Evolutionary conservation across 495 filamentous ascomycete genomes (phyloP), one percentile per base, ranked within the genome.

Genomic region (Chaetomium cochliodes): DNA sequence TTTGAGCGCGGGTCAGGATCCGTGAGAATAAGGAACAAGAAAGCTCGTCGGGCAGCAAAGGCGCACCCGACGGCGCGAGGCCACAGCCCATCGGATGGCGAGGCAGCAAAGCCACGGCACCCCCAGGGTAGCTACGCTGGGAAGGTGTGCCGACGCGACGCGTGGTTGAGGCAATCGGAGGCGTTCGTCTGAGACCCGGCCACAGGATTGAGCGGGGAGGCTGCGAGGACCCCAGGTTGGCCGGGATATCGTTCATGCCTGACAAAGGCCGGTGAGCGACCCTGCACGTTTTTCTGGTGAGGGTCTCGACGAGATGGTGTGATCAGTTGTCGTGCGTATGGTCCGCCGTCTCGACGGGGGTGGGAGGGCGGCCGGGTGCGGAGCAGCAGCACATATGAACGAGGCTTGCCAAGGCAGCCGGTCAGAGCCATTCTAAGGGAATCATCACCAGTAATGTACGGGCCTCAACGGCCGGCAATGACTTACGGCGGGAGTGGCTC

Each of bases 31-130:
- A 49, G 42, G 28, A 30, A 42, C 37, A 20, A 33, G 18, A 20
- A 20, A 51, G 28, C 25, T 63, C 42, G 65, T 71, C 65, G 64
- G 69, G 69, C 69, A 71, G 58, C 69, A 65, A 71, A 58, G 30
- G 52, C 42, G 39, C 57, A 63, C 46, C 59, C 64, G 54, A 67
- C 42, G 55, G 54, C 30, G 30, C 51, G 58, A 42, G 44, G 22
- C 49, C 23, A 23, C 47, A 50, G n/a, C 60, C 61, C 51, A 53
- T 70, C 65, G 60, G 62, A 65, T 60, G 58, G 25, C 55, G 46
- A 47, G 56, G 7, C 9, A 33, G 23, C 22, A 55, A 65, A 60
- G 47, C 56, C 63, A 54, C 47, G 46, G 39, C 46, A 55, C n/a
- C 44, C 44, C 50, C 52, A 57, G n/a, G 28, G 39, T n/a, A n/a